Conservation (phyloP, 192 early-diverging fungal species). For the Coemansia biformis region DNA sequence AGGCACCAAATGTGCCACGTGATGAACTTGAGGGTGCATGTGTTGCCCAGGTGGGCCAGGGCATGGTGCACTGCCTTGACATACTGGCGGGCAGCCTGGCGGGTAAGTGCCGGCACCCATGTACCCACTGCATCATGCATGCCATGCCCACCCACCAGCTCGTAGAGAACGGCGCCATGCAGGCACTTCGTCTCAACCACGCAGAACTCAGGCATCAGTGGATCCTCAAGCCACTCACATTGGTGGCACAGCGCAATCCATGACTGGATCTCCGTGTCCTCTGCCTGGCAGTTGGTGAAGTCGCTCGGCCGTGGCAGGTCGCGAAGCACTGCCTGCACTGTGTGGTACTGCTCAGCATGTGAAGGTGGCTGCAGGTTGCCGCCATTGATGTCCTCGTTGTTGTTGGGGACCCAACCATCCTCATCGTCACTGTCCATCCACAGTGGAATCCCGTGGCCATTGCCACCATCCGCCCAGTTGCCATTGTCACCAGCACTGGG, state of each 20-base stretch:
- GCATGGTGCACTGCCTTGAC: background rate
- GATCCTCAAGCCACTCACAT: background rate
- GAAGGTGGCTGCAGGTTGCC: background rate
- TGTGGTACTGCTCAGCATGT: background rate
- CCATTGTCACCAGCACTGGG: background rate
- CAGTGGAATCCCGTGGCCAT: no score
- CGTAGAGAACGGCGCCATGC: background rate
- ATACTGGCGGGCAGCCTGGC: background rate
- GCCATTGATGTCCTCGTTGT: background rate
- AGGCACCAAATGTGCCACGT: background rate
- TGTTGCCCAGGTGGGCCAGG: conserved; percentile 8
- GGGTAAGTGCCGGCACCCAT: conserved; percentile 2
- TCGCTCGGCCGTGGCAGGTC: background rate
- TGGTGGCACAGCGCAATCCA: conserved; percentile 4
- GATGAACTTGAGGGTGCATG: background rate
- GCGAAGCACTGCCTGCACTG: background rate
- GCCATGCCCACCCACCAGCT: background rate
- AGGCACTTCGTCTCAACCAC: conserved; percentile 1
- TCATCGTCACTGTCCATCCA: no score
- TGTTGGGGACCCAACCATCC: background rate
- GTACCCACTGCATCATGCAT: background rate
- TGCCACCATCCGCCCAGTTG: no score
- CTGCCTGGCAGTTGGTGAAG: conserved; percentile 2
- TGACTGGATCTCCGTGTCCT: background rate
- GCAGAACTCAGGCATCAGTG: conserved; percentile 3